Base-by-base conservation (phyloP, 148 eudicot species). In the Fagopyrum tataricum region DNA sequence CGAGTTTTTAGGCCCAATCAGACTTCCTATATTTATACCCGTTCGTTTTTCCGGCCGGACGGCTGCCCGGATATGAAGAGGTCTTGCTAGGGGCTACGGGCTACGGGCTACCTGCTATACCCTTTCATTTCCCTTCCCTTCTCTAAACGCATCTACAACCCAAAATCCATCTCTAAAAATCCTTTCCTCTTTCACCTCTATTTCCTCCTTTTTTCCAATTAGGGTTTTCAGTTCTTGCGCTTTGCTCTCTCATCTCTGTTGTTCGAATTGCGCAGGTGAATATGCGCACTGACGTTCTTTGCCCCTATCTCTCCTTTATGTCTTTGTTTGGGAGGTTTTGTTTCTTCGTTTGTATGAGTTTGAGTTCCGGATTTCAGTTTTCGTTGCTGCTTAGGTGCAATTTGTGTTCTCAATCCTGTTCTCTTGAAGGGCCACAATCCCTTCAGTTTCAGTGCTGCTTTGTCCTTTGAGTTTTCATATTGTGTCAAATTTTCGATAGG, bases 361-460 rank as follows among this genome's bases (percentile, higher is more conserved):
- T 31, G 37, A 31, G 2, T 31, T 31, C 37, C 1, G 1, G 37
- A 3, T 31, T 31, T 31, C 37, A 23, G 15, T 24, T 64, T 37
- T 14, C 20, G 9, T 37, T 37, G 44, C 12, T 26, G 15, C 44
- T 1, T 64, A 13, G 20, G 69, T 15, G 20, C 13, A 39, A 64
- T 14, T 64, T 6, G 43, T 64, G 20, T 39, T 37, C 69, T 0
- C 2, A 26, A 37, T 64, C 18, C 20, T 26, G 18, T 14, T 59
- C 26, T 15, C 17, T 6, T 24, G 23, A 59, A 37, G 4, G 66
- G 12, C 15, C 18, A 18, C 43, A 31, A 64, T 37, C 5, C 67
- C 17, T 61, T 61, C 67, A 61, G 67, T 61, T 14, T 26, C 67
- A 58, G 67, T 61, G 67, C 5, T 59, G 66, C 31, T 59, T 59